A percentile compares a stretch with the other conserved stretches of the same genome.
Evolutionary conservation across 345 rosid species (phyloP).

Genomic region (Acer campestre): DNA sequence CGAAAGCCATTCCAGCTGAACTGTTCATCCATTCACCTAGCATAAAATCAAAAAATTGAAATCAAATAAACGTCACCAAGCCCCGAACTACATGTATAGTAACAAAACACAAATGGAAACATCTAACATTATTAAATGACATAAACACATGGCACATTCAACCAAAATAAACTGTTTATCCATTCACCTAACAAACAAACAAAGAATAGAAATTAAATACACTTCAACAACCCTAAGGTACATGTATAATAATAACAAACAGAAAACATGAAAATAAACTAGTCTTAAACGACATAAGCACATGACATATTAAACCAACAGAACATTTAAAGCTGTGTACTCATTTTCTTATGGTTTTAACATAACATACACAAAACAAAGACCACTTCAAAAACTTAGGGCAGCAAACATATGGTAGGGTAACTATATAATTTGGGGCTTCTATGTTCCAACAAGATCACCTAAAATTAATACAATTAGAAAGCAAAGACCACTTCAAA

Average conservation of each 20-base stretch:
- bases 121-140: neutral
- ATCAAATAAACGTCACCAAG: neutral
- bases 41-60: conserved; percentile 21
- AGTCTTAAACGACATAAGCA: neutral
- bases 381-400: neutral
- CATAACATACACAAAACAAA: neutral
- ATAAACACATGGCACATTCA: neutral
- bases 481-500: neutral
- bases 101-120: conserved; percentile 6
- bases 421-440: neutral
- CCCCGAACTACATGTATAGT: neutral
- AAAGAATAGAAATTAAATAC: neutral
- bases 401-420: neutral
- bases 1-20: conserved; percentile 94
- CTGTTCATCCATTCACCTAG: conserved; percentile 99
- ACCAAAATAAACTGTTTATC: conserved; percentile 65
- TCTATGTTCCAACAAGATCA: neutral
- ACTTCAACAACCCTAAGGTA: neutral
- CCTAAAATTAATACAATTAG: neutral
- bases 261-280: neutral
- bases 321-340: neutral
- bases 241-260: neutral
- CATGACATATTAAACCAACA: neutral
- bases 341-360: too few relatives aligned
- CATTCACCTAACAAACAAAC: conserved; percentile 74